These are phyloP conservation scores for Clavispora phyllophila DNA, from an alignment of 805 yeast genomes.

Conservation along the genomic window DNA sequence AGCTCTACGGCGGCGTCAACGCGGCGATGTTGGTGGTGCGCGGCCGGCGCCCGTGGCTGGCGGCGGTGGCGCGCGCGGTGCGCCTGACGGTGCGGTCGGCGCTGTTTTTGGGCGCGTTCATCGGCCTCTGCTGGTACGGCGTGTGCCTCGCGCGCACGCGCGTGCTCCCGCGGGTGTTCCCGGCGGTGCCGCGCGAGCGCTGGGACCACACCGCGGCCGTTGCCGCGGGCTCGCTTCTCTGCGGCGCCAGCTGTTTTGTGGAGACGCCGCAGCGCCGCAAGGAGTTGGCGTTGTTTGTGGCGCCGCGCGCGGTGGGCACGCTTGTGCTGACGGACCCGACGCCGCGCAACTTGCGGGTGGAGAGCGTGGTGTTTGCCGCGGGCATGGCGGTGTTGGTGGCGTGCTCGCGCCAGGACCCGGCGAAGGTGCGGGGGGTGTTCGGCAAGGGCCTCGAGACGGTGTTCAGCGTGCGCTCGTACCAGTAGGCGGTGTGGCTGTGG, in stretches of 20 bases:
- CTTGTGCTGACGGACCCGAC: conserved; percentile 24
- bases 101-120: conserved; percentile 38
- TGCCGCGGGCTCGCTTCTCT: conserved; percentile 32
- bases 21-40: conserved; percentile 21
- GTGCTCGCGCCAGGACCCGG: conserved; percentile 24
- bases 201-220: conserved; percentile 40
- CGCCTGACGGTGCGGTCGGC: conserved; percentile 39
- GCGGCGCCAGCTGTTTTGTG: conserved; percentile 39
- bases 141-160: conserved; percentile 41
- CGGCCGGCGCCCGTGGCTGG: conserved; percentile 9
- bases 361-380: conserved; percentile 27
- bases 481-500: neutral
- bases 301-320: conserved; percentile 36
- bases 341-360: conserved; percentile 21
- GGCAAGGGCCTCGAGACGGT: conserved; percentile 27
- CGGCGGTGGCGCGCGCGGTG: conserved; percentile 23
- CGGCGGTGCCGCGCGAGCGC: conserved; percentile 25
- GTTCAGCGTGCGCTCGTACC: conserved; percentile 4
- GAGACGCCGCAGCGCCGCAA: conserved; percentile 39
- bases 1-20: conserved; percentile 40
- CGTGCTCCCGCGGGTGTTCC: conserved; percentile 35
- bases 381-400: conserved; percentile 34
- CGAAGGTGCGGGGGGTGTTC: conserved; percentile 32
- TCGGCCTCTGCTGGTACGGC: conserved; percentile 42
- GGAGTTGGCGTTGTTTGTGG: conserved; percentile 45